phyloP scores from a whole-genome alignment of 768 basidiomycete genomes.

The Lentinula raphanica region DNA sequence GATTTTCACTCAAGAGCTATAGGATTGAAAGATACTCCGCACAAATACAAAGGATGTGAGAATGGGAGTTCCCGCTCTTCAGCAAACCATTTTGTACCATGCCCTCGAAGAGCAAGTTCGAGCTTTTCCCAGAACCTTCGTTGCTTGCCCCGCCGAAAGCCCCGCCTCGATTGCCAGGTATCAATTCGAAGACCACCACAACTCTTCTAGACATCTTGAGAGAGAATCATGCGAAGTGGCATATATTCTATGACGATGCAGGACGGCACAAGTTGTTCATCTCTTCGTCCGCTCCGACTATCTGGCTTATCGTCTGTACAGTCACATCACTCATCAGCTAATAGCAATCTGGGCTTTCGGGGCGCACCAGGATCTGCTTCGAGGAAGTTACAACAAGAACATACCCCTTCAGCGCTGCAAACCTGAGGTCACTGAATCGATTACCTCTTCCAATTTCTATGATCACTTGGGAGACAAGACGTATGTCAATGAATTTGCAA shows the following conservation, averaged over 20 bases:
- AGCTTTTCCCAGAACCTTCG: not conserved
- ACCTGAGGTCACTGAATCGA: constrained; percentile 37
- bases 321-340: constrained; percentile 55
- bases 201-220: constrained; percentile 30
- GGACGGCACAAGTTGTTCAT: constrained; percentile 48
- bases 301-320: constrained; percentile 11
- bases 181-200: constrained; percentile 22
- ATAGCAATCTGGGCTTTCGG: constrained; percentile 60
- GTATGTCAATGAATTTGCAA: constrained; percentile 22
- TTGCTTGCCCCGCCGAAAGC: not conserved
- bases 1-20: not conserved
- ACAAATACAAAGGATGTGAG: no score
- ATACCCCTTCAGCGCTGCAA: constrained; percentile 29
- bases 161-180: constrained; percentile 2
- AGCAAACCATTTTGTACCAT: not conserved
- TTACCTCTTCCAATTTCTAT: constrained; percentile 44
- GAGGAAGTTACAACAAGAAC: constrained; percentile 34
- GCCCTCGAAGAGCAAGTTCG: not conserved
- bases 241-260: constrained; percentile 38
- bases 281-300: not conserved
- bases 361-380: constrained; percentile 34
- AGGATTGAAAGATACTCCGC: no score
- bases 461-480: constrained; percentile 53
- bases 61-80: not conserved
- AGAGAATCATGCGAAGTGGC: constrained; percentile 43